Evolutionary conservation across 306 rosid genomes (phyloP).

Genomic region (Lotus japonicus): DNA sequence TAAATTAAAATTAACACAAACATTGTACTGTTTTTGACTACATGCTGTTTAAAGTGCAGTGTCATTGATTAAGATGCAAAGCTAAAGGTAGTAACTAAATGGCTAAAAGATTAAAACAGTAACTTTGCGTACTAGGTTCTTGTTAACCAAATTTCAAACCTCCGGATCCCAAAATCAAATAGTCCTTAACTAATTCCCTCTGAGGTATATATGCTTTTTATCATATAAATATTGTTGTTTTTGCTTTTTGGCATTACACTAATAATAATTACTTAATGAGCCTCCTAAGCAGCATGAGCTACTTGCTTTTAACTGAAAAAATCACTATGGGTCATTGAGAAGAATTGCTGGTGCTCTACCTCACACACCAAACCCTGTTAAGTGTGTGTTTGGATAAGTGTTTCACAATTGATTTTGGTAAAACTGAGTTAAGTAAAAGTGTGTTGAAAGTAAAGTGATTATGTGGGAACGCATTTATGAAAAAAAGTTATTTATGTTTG

Average conservation of each 20-base stretch:
- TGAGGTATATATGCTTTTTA: background rate
- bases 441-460: no score
- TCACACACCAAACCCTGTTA: background rate
- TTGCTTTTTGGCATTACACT: background rate
- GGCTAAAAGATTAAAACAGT: slow-evolving; percentile 19
- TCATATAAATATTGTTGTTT: background rate
- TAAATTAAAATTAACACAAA: slow-evolving; percentile 25
- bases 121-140: background rate
- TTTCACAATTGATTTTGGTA: no score
- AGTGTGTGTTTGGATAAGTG: no score
- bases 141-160: slow-evolving; percentile 30
- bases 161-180: slow-evolving; percentile 24
- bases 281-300: background rate
- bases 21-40: slow-evolving; percentile 54
- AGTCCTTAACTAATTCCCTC: background rate
- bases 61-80: slow-evolving; percentile 82
- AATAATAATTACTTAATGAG: background rate
- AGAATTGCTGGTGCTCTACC: background rate
- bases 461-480: no score
- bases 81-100: slow-evolving; percentile 44
- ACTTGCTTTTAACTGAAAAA: background rate
- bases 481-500: no score
- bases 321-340: background rate
- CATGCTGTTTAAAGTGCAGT: slow-evolving; percentile 57
- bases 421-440: no score